Percentiles rank a stretch among this genome's conserved stretches.
phyloP scores from a whole-genome alignment of 2,329 filamentous ascomycete genomes.

The Sarocladium strictum region DNA sequence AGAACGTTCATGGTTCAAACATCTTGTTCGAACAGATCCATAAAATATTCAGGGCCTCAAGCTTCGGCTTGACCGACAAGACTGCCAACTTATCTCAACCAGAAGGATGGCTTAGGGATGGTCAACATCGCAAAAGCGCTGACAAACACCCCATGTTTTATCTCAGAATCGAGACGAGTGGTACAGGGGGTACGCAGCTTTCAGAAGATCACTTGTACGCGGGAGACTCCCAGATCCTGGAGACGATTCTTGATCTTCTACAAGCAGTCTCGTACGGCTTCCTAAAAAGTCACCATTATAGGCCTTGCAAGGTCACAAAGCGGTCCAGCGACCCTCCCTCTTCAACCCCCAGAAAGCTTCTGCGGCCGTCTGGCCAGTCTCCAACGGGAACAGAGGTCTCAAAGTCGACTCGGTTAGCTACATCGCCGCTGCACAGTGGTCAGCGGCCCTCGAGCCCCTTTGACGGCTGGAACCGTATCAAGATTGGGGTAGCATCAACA shows the following conservation, averaged over 20 bases:
- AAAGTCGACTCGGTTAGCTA: neutral
- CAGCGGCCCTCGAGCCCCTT: constrained; percentile 19
- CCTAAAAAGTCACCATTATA: constrained; percentile 65
- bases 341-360: constrained; percentile 18
- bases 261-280: constrained; percentile 67
- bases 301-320: constrained; percentile 34
- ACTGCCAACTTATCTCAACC: neutral
- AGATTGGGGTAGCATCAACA: constrained; percentile 17
- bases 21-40: constrained; percentile 76
- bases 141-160: constrained; percentile 90
- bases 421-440: neutral
- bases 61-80: constrained; percentile 62
- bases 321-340: constrained; percentile 14
- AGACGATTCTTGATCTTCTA: constrained; percentile 52
- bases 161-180: constrained; percentile 53
- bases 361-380: constrained; percentile 10
- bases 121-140: constrained; percentile 55
- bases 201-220: neutral
- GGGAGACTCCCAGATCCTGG: constrained; percentile 26
- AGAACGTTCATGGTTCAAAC: constrained; percentile 49
- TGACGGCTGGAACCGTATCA: constrained; percentile 32
- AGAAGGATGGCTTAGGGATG: constrained; percentile 28
- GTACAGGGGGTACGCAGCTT: constrained; percentile 15
- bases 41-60: constrained; percentile 66
- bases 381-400: neutral